Evolutionary conservation across 1,284 basidiomycete genomes (phyloP).

Genomic region (Takashimella koratensis): DNA sequence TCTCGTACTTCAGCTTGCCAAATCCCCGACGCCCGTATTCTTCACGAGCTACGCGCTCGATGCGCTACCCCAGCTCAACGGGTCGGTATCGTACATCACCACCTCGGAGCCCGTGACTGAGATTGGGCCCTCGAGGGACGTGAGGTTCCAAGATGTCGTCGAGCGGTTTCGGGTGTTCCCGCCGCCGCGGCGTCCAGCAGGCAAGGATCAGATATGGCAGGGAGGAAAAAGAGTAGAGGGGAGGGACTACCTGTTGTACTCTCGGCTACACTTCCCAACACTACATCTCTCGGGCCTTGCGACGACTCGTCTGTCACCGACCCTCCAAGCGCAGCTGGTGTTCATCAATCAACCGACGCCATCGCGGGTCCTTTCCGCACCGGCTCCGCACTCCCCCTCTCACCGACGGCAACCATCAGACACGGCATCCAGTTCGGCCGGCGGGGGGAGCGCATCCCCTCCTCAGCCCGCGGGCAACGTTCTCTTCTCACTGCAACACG

Average conservation of each 20-base stretch:
- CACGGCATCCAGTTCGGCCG: constrained; percentile 47
- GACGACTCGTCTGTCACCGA: constrained; percentile 63
- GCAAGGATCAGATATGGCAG: constrained; percentile 71
- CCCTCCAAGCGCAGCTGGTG: constrained; percentile 49
- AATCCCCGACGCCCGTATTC: constrained; percentile 83
- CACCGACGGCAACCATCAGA: constrained; percentile 62
- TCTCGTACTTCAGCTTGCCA: constrained; percentile 66
- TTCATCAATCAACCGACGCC: constrained; percentile 42
- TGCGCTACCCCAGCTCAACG: constrained; percentile 83
- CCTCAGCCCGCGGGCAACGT: constrained; percentile 60
- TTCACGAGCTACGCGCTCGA: constrained; percentile 88
- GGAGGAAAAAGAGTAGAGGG: constrained; percentile 70
- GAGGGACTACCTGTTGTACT: constrained; percentile 74
- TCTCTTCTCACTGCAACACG: constrained; percentile 84
- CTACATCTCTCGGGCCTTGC: constrained; percentile 85
- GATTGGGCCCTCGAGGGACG: constrained; percentile 60
- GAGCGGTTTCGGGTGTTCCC: constrained; percentile 78
- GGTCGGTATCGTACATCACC: constrained; percentile 91
- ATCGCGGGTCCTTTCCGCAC: constrained; percentile 20
- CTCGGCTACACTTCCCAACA: constrained; percentile 83
- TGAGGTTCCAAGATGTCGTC: constrained; percentile 82
- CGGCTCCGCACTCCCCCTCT: constrained; percentile 17
- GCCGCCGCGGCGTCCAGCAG: constrained; percentile 68
- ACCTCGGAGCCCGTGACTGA: constrained; percentile 72
- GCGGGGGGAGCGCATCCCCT: constrained; percentile 8